Conservation (phyloP, 2,329 filamentous ascomycete genomes). For the Diaporthe vexans region DNA sequence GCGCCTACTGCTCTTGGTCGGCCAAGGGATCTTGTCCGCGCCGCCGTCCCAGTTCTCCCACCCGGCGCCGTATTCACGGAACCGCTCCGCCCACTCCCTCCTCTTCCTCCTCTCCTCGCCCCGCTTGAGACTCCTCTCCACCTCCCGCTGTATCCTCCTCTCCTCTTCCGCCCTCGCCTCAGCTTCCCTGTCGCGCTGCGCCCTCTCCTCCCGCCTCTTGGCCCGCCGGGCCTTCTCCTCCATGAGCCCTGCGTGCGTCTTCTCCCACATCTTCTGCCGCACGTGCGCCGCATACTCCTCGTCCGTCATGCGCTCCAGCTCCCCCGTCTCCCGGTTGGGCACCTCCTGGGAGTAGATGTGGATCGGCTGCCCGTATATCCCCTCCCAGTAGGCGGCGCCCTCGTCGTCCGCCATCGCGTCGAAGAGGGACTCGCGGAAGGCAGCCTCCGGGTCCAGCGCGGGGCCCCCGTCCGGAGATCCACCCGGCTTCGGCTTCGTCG, state of each 20-base stretch:
- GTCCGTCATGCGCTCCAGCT: constrained; percentile 88
- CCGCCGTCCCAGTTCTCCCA: constrained; percentile 72
- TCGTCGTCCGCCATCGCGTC: constrained; percentile 98
- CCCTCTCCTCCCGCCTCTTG: constrained; percentile 74
- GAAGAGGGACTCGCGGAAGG: constrained; percentile 94
- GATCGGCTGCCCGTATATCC: constrained; percentile 95
- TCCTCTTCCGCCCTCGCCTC: constrained; percentile 54
- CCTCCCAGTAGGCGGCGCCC: constrained; percentile 94
- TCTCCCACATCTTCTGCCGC: constrained; percentile 93
- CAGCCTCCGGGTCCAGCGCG: constrained; percentile 74
- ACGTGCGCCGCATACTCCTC: constrained; percentile 93
- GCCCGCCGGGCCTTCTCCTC: constrained; percentile 75
- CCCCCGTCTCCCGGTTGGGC: constrained; percentile 58
- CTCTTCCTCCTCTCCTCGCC: constrained; percentile 73
- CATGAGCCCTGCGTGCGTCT: constrained; percentile 85
- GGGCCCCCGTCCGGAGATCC: background rate
- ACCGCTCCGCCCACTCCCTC: constrained; percentile 70
- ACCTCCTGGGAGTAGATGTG: constrained; percentile 77
- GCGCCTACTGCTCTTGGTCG: constrained; percentile 73
- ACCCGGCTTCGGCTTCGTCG: background rate
- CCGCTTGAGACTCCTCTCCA: constrained; percentile 77
- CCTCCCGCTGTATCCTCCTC: constrained; percentile 68
- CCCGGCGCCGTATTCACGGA: constrained; percentile 73
- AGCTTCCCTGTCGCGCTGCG: constrained; percentile 61
- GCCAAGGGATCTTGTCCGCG: constrained; percentile 74